Conservation (phyloP, 2,329 filamentous ascomycete species). For the Trichoderma endophyticum region DNA sequence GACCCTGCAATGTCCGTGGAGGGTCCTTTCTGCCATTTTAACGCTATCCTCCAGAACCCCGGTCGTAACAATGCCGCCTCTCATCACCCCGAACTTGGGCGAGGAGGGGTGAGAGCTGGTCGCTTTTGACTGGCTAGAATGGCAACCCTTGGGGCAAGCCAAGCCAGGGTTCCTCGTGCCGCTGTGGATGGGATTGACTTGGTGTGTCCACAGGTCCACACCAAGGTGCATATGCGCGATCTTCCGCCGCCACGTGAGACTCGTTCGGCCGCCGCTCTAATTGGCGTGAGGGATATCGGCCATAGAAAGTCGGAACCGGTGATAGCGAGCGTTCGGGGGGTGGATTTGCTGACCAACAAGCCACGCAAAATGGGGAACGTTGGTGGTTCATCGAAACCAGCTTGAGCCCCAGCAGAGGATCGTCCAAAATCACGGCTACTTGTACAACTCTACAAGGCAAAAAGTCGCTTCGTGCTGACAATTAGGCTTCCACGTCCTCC, state of each 20-base stretch:
- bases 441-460: background rate
- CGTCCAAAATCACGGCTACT: background rate
- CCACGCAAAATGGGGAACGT: conserved; percentile 5
- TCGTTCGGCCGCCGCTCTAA: conserved; percentile 17
- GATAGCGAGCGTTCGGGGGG: conserved; percentile 6
- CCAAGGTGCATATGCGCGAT: conserved; percentile 30
- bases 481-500: background rate
- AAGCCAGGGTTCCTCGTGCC: conserved; percentile 33
- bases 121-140: conserved; percentile 25
- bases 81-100: background rate
- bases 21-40: background rate
- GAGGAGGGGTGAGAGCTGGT: conserved; percentile 22
- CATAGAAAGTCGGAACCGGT: conserved; percentile 19
- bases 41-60: background rate
- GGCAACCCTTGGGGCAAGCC: background rate
- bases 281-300: conserved; percentile 15
- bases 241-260: conserved; percentile 36
- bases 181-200: conserved; percentile 20
- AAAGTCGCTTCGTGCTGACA: conserved; percentile 5
- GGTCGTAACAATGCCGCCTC: background rate
- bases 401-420: background rate
- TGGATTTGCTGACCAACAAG: conserved; percentile 11
- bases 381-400: conserved; percentile 13
- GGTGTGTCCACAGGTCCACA: conserved; percentile 11
- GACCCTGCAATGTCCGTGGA: conserved; percentile 10